Conservation (phyloP, 805 yeast genomes). For the Candida quercuum region DNA sequence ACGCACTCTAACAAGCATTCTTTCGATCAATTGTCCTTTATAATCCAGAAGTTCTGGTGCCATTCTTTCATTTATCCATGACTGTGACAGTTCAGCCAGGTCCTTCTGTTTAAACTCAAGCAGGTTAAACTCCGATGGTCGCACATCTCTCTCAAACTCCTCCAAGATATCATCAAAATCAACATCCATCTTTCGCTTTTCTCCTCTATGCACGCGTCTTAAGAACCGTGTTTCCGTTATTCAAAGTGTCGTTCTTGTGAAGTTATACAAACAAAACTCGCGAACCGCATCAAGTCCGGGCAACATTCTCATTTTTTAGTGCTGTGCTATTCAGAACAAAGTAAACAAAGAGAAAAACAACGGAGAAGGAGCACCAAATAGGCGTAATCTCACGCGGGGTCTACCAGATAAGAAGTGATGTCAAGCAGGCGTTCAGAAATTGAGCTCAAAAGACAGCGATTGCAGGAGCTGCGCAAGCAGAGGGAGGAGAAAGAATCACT, state of each 20-base stretch:
- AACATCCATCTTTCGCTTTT: slow-evolving; percentile 29
- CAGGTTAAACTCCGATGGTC: slow-evolving; percentile 23
- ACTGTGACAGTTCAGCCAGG: slow-evolving; percentile 41
- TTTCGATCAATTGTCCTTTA: slow-evolving; percentile 51
- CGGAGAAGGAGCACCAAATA: no score
- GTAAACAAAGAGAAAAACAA: background rate
- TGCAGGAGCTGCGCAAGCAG: slow-evolving; percentile 46
- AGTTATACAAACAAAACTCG: no score
- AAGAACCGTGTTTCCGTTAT: no score
- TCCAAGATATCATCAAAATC: slow-evolving; percentile 67
- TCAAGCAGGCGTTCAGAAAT: slow-evolving; percentile 35
- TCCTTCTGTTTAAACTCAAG: slow-evolving; percentile 30
- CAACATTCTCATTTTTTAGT: no score
- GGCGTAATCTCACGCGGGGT: no score
- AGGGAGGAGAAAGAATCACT: slow-evolving; percentile 29
- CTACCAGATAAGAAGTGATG: slow-evolving; percentile 10
- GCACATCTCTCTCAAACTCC: slow-evolving; percentile 52
- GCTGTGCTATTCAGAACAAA: background rate
- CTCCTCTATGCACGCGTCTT: background rate
- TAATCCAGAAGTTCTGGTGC: slow-evolving; percentile 85
- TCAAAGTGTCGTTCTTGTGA: no score
- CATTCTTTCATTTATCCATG: slow-evolving; percentile 82
- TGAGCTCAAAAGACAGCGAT: slow-evolving; percentile 45
- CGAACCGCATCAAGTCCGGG: no score
- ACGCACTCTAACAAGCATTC: slow-evolving; percentile 55